Evolutionary conservation across 2,329 filamentous ascomycete species (phyloP), one percentile per base, ranked within the genome.

Genomic region (Exserohilum turcica): DNA sequence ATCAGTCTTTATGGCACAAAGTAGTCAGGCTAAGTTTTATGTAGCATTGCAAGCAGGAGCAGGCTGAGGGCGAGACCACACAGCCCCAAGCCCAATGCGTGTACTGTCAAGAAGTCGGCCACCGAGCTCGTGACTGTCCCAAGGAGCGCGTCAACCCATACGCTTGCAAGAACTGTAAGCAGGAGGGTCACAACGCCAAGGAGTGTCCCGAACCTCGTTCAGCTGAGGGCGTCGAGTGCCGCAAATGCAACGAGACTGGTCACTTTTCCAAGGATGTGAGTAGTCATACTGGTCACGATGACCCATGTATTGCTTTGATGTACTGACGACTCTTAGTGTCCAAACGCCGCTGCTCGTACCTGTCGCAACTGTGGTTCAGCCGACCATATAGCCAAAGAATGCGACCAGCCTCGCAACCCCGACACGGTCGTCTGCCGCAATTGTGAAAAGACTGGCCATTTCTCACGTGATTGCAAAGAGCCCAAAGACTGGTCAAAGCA

Each of bases 91-190:
- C 89, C 43, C 79, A 78, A 40, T 91, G 88, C 70, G 82, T 78
- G 75, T 87, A 90, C 75, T 91, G 88, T 60, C 76, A 80, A 3
- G 79, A 81, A 33, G 74, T 79, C 21, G 87, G 87, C 8, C 88
- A 91, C 64, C 86, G 87, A 52, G 75, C 86, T 45, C 85, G 88
- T 45, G 87, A 91, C 61, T 91, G 88, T 53, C 70, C 70, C 4
- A 66, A 75, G 51, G 70, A 73, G 52, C 76, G 88, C 43, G 74
- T 84, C 27, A 84, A 88, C 76, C 85, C 79, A 51, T 86, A 82
- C 60, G 85, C 84, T 6, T 90, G 87, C 81, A 84, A 82, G 69
- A 90, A 90, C 68, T 90, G 87, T 77, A 83, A 82, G 82, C 76
- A 74, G 68, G 76, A 73, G 27, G 67, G 70, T 7, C 67, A 70